Evolutionary conservation across 352 stramenopile genomes (phyloP).

Genomic region (Phytopythium sindhum): DNA sequence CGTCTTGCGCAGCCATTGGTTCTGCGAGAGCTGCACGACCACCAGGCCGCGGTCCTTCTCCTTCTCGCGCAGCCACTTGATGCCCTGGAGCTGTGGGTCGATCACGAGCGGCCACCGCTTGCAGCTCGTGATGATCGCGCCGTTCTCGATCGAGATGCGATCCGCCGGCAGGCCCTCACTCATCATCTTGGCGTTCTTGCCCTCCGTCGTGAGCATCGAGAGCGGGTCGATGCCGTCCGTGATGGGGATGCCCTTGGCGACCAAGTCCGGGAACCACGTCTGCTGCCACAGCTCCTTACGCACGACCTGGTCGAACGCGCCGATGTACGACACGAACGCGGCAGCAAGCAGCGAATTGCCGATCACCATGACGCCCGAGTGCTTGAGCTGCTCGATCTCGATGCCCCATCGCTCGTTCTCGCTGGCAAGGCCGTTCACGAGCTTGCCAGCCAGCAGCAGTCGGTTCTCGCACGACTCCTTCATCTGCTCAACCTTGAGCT

Average conservation of each 20-base stretch:
- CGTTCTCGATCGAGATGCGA: constrained; percentile 97
- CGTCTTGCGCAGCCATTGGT: constrained; percentile 95
- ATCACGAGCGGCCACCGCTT: constrained; percentile 98
- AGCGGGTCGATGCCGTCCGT: constrained; percentile 94
- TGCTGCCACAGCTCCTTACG: constrained; percentile 79
- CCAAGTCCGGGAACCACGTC: constrained; percentile 88
- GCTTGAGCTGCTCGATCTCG: constrained; percentile 95
- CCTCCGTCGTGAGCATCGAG: constrained; percentile 94
- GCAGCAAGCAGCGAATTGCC: constrained; percentile 96
- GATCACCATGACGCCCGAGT: constrained; percentile 93
- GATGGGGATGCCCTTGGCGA: constrained; percentile 91
- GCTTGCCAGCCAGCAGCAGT: constrained; percentile 90
- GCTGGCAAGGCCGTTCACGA: constrained; percentile 94
- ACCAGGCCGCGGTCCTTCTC: constrained; percentile 91
- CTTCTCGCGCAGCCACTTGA: constrained; percentile 97
- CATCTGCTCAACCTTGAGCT: constrained; percentile 96
- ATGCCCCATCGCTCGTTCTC: constrained; percentile 97
- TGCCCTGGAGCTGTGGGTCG: constrained; percentile 96
- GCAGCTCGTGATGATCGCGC: constrained; percentile 96
- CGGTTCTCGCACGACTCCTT: constrained; percentile 92
- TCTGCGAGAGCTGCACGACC: constrained; percentile 95
- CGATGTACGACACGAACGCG: constrained; percentile 98
- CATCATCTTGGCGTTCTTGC: constrained; percentile 97
- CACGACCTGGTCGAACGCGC: constrained; percentile 94
- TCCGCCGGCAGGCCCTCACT: constrained; percentile 96